Conservation (phyloP, 352 stramenopile species). For the Thalassiosira hispida region DNA sequence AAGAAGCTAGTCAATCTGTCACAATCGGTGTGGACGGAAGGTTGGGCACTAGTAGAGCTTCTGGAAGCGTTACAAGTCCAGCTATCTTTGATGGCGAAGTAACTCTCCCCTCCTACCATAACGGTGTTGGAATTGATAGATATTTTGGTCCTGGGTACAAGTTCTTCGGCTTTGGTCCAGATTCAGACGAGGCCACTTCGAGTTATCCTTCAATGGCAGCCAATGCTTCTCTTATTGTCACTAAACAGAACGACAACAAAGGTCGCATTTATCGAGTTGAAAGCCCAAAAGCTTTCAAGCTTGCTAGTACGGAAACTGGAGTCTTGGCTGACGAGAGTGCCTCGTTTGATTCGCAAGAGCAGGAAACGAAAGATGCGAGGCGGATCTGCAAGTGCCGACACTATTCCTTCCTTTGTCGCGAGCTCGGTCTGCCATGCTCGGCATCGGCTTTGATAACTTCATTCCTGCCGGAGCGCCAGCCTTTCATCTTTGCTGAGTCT, state of each 20-base stretch:
- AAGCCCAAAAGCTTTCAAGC: slow-evolving; percentile 31
- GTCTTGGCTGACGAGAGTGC: slow-evolving; percentile 20
- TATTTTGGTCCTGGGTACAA: slow-evolving; percentile 42
- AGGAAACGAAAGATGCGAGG: slow-evolving; percentile 15
- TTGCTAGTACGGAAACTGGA: slow-evolving; percentile 12
- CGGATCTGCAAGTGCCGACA: slow-evolving; percentile 23
- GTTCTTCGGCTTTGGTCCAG: slow-evolving; percentile 25
- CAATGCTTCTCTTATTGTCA: slow-evolving; percentile 38
- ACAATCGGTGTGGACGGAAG: slow-evolving; percentile 17
- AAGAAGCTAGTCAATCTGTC: slow-evolving; percentile 13
- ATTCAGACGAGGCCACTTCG: slow-evolving; percentile 19
- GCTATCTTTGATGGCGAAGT: slow-evolving; percentile 14
- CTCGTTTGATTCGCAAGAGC: slow-evolving; percentile 8
- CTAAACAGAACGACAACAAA: slow-evolving; percentile 39
- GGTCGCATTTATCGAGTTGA: slow-evolving; percentile 32
- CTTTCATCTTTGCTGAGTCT: slow-evolving; percentile 43
- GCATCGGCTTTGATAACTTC: slow-evolving; percentile 25
- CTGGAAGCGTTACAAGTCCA: slow-evolving; percentile 12
- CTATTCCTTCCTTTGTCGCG: slow-evolving; percentile 33
- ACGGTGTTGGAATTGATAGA: slow-evolving; percentile 14
- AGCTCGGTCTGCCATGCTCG: slow-evolving; percentile 27
- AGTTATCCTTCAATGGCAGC: slow-evolving; percentile 26
- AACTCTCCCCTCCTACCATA: not conserved
- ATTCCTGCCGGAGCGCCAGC: not conserved
- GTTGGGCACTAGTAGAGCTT: not conserved